A percentile compares a stretch with the other conserved stretches of the same genome.
These are phyloP conservation scores for Cucurbita maxima DNA, from an alignment of 306 rosid species.

Conservation along the genomic window DNA sequence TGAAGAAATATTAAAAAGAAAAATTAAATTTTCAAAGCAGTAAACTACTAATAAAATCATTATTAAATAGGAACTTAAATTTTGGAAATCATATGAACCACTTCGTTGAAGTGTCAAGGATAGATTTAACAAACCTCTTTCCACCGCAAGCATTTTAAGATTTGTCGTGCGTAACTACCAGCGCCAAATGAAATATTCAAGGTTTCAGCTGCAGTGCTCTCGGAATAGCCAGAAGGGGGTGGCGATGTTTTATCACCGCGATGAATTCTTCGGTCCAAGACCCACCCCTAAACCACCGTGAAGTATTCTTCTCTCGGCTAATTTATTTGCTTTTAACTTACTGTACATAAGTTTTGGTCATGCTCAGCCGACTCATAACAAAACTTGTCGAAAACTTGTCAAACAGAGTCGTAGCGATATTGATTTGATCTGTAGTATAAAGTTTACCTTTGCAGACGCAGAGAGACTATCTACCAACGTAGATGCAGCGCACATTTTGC, in stretches of 20 bases:
- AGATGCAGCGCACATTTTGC: constrained; percentile 13
- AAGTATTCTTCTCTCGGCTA: constrained; percentile 68
- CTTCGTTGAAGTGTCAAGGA: neutral
- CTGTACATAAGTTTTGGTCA: neutral
- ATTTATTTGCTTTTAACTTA: neutral
- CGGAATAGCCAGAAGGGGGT: constrained; percentile 18
- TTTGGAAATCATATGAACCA: too few relatives aligned
- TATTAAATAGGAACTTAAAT: too few relatives aligned
- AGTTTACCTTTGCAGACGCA: constrained; percentile 29
- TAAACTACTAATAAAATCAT: neutral
- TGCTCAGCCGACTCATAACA: neutral
- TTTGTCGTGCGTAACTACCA: constrained; percentile 64
- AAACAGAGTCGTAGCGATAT: neutral
- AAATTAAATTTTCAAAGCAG: too few relatives aligned
- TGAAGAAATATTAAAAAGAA: too few relatives aligned
- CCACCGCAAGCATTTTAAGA: constrained; percentile 76
- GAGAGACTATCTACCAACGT: neutral
- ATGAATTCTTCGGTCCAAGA: constrained; percentile 14
- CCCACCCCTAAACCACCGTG: constrained; percentile 70
- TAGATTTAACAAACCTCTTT: constrained; percentile 44
- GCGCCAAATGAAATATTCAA: constrained; percentile 62
- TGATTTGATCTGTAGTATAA: neutral
- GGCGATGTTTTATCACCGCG: constrained; percentile 26
- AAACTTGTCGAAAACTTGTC: neutral
- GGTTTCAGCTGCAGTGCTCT: constrained; percentile 48